Conservation (phyloP, 176 grass and related monocot species). For the Zoysia pacifica region DNA sequence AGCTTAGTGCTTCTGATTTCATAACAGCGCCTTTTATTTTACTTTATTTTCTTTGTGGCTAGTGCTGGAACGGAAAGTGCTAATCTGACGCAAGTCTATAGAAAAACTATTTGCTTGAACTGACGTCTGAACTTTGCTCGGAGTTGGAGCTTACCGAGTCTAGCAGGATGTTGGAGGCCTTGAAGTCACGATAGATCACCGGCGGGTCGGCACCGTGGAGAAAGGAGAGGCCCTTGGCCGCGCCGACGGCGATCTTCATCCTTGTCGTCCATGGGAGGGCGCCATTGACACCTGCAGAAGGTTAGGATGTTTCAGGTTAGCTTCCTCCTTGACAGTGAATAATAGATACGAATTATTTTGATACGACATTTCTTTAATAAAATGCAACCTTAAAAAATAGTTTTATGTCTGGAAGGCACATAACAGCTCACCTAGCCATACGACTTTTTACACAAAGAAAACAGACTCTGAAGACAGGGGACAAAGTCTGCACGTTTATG, state of each 20-base stretch:
- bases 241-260: constrained; percentile 70
- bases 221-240: constrained; percentile 72
- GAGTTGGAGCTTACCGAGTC: constrained; percentile 47
- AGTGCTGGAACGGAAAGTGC: constrained; percentile 8
- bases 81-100: not conserved
- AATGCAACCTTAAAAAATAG: not conserved
- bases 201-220: constrained; percentile 55
- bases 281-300: constrained; percentile 40
- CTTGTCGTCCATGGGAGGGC: constrained; percentile 65
- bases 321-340: constrained; percentile 31
- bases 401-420: constrained; percentile 11
- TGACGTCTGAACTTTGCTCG: not conserved
- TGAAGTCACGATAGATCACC: constrained; percentile 81
- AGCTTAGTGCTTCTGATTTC: constrained; percentile 21
- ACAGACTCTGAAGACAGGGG: constrained; percentile 6
- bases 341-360: constrained; percentile 1
- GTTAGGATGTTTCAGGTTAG: constrained; percentile 25
- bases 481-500: not conserved
- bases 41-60: not conserved
- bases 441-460: constrained; percentile 21
- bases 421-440: constrained; percentile 23
- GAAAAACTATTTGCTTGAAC: not conserved
- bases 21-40: not conserved
- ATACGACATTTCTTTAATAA: too few relatives aligned
- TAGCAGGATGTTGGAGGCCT: constrained; percentile 74